Base-by-base conservation (phyloP, 2,329 filamentous ascomycete species). In the Pseudonectria buxi region DNA sequence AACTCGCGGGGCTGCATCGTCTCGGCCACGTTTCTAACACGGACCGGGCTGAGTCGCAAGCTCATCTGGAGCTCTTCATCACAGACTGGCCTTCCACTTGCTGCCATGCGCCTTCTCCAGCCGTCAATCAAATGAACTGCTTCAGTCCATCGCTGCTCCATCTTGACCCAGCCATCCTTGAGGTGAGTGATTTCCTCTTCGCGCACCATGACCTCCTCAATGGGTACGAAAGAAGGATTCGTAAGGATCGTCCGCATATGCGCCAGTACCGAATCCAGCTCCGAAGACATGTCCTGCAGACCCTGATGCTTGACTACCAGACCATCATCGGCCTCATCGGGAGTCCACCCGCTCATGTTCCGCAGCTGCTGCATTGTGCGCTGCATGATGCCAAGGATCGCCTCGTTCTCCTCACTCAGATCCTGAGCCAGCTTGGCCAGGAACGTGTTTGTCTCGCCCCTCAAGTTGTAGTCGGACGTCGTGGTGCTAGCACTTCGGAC, bases 201-300 rank as follows among this genome's bases (percentile, higher is more conserved):
- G 36, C 90, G 79, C n/a, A 88, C 65, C 54, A 94, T 82, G 3
- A 98, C 87, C 58, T 96, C 92, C 51, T 96, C 92, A 14, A 96
- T 78, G 1, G 90, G 86, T 11, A 95, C 92, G 57, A 96, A 98
- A 3, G 89, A 94, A 2, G 92, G 92, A 54, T 96, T 96, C 7
- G 88, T 95, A 29, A 98, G 70, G 26, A 98, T 76, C 3, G 75
- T 83, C 46, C 84, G 77, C 45, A 98, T 74, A 54, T 94, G 87
- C 24, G 84, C 78, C 41, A 96, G 71, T 9, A 94, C 80, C 6
- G 68, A 68, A 35, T 89, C 81, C 63, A 95, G 77, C 45, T 94
- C 84, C 7, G 64, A 56, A 1, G 83, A 78, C 42, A 96, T 73
- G 29, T 89, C 83, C 49, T 86, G 68, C 29, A 67, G 67, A 30